Conservation (phyloP, 805 yeast species). For the Starmera dryadoides region DNA sequence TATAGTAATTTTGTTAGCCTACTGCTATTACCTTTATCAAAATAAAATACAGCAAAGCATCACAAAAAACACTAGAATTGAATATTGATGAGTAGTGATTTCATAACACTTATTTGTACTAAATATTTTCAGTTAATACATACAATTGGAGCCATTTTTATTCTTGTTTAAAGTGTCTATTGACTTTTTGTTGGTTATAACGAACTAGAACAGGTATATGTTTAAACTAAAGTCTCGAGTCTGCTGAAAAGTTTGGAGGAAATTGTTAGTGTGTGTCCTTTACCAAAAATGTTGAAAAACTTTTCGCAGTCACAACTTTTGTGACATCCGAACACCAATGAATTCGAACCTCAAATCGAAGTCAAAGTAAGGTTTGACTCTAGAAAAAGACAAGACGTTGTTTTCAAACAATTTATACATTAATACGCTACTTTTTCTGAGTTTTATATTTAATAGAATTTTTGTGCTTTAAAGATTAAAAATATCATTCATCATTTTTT, state of each 20-base stretch:
- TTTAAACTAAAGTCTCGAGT: too few relatives aligned
- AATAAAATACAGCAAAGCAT: slow-evolving; percentile 30
- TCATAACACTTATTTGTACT: background rate
- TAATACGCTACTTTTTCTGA: too few relatives aligned
- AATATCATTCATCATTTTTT: too few relatives aligned
- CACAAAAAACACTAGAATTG: background rate
- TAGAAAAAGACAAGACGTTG: too few relatives aligned
- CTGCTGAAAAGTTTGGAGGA: background rate
- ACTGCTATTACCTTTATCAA: slow-evolving; percentile 42
- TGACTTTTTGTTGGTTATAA: slow-evolving; percentile 3
- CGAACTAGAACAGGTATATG: too few relatives aligned
- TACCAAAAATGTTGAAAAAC: background rate
- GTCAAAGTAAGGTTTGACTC: too few relatives aligned
- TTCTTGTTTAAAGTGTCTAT: slow-evolving; percentile 3
- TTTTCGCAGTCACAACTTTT: background rate
- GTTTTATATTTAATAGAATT: too few relatives aligned
- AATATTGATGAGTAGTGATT: background rate
- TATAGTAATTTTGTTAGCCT: slow-evolving; percentile 57
- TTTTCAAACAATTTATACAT: too few relatives aligned
- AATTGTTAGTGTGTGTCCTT: background rate
- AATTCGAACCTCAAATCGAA: too few relatives aligned
- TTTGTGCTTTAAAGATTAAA: too few relatives aligned
- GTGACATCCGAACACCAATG: too few relatives aligned
- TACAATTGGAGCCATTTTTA: slow-evolving; percentile 89
- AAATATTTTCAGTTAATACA: slow-evolving; percentile 28